Evolutionary conservation across 2,329 filamentous ascomycete genomes (phyloP).

Genomic region (Conoideocrella luteorostrata): DNA sequence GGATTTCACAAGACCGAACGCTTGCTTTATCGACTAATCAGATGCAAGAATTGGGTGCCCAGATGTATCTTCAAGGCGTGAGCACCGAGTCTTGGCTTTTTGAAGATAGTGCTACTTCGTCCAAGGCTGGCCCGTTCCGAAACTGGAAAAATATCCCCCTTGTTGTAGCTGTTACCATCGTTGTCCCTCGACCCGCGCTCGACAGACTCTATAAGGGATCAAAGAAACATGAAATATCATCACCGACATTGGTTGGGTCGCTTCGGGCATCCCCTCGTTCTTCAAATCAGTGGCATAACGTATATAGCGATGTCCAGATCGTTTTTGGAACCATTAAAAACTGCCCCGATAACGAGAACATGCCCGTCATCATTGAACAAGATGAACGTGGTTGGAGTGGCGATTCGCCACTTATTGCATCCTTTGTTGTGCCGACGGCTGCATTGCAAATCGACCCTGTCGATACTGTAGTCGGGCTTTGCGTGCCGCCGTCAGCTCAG

Average conservation of each 20-base stretch:
- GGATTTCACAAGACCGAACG: slow-evolving; percentile 23
- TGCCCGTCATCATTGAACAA: slow-evolving; percentile 26
- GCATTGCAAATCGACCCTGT: slow-evolving; percentile 27
- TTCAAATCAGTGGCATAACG: slow-evolving; percentile 23
- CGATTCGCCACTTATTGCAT: slow-evolving; percentile 30
- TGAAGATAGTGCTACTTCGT: slow-evolving; percentile 14
- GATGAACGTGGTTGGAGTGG: slow-evolving; percentile 32
- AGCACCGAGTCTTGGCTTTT: slow-evolving; percentile 25
- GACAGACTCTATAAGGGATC: slow-evolving; percentile 19
- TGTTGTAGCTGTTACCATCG: slow-evolving; percentile 29
- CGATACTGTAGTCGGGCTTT: slow-evolving; percentile 25
- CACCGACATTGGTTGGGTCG: slow-evolving; percentile 24
- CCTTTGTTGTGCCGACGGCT: slow-evolving; percentile 33
- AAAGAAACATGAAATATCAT: slow-evolving; percentile 11
- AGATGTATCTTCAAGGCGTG: slow-evolving; percentile 30
- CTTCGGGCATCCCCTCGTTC: slow-evolving; percentile 19
- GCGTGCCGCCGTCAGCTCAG: slow-evolving; percentile 19
- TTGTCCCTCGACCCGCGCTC: slow-evolving; percentile 25
- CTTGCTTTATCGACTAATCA: slow-evolving; percentile 24
- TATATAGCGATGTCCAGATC: slow-evolving; percentile 35
- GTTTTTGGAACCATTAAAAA: slow-evolving; percentile 30
- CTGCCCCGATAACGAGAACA: slow-evolving; percentile 20
- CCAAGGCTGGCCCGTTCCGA: slow-evolving; percentile 22
- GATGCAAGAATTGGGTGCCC: slow-evolving; percentile 27
- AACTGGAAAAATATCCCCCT: slow-evolving; percentile 32